phyloP scores from a whole-genome alignment of 768 basidiomycete genomes.

The Suillus discolor region DNA sequence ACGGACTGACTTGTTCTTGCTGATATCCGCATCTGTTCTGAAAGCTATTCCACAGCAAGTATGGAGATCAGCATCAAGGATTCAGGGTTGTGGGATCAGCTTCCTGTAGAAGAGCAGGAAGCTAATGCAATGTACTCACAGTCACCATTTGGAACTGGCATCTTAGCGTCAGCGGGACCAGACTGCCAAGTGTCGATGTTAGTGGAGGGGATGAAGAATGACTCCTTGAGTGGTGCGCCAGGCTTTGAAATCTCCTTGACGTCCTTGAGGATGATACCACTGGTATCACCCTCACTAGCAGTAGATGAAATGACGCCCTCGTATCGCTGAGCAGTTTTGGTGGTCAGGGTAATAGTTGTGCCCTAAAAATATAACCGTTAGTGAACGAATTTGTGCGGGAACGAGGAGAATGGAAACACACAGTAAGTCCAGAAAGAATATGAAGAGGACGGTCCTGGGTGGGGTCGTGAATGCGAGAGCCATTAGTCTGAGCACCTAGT shows the following conservation, averaged over 20 bases:
- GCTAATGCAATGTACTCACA: conserved; percentile 46
- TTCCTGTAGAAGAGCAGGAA: conserved; percentile 10
- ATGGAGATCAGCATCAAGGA: conserved; percentile 18
- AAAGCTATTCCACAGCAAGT: conserved; percentile 53
- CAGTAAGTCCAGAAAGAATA: conserved; percentile 69
- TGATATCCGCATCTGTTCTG: conserved; percentile 82
- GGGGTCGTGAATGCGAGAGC: conserved; percentile 45
- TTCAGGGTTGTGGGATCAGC: background rate
- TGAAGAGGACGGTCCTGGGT: conserved; percentile 64
- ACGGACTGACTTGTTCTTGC: conserved; percentile 51
- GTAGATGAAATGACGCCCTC: conserved; percentile 73
- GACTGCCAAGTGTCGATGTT: conserved; percentile 77
- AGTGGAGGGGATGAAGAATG: conserved; percentile 66
- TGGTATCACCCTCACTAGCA: conserved; percentile 62
- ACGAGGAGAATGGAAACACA: conserved; percentile 40
- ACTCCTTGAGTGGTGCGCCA: conserved; percentile 70
- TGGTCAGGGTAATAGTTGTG: conserved; percentile 74
- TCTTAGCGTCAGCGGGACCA: conserved; percentile 69
- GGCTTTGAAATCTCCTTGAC: conserved; percentile 71
- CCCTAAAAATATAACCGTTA: conserved; percentile 48
- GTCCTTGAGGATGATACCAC: conserved; percentile 76
- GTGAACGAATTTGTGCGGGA: conserved; percentile 17
- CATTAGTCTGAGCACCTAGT: conserved; percentile 47
- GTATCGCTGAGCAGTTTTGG: conserved; percentile 70
- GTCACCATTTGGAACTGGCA: conserved; percentile 60